phyloP scores from a whole-genome alignment of 176 grass and related monocot genomes.

The Aegilops longissima region DNA sequence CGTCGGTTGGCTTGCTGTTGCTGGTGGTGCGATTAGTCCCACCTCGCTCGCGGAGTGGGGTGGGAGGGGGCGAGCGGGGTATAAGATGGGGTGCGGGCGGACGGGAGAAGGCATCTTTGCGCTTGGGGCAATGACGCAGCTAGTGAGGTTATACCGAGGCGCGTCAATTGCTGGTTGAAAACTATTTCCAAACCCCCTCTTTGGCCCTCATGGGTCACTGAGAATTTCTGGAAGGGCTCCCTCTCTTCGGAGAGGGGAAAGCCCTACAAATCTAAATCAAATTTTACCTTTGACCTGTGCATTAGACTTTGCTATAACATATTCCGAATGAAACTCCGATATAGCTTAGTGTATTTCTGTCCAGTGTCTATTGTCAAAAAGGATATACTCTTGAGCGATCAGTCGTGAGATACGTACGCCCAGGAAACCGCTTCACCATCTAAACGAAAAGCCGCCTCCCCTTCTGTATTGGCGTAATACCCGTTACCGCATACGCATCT shows the following conservation, averaged over 20 bases:
- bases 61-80: accelerated
- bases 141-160: slow-evolving; percentile 72
- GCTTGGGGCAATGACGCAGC: slow-evolving; percentile 99
- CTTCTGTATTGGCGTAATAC: neutral
- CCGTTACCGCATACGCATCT: neutral
- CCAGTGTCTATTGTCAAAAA: too few relatives aligned
- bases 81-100: neutral
- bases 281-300: neutral
- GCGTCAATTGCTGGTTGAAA: slow-evolving; percentile 99
- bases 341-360: too few relatives aligned
- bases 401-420: too few relatives aligned
- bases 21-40: slow-evolving; percentile 10
- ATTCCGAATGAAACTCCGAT: too few relatives aligned
- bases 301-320: too few relatives aligned
- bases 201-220: slow-evolving; percentile 11
- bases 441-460: neutral
- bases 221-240: neutral
- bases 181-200: slow-evolving; percentile 91
- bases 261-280: neutral
- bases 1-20: too few relatives aligned
- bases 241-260: neutral
- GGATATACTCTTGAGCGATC: too few relatives aligned
- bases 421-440: too few relatives aligned
- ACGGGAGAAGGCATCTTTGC: neutral
- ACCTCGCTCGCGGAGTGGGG: neutral